Base-by-base conservation (phyloP, 1,284 basidiomycete genomes). In the Cutaneotrichosporon spelunceum region DNA sequence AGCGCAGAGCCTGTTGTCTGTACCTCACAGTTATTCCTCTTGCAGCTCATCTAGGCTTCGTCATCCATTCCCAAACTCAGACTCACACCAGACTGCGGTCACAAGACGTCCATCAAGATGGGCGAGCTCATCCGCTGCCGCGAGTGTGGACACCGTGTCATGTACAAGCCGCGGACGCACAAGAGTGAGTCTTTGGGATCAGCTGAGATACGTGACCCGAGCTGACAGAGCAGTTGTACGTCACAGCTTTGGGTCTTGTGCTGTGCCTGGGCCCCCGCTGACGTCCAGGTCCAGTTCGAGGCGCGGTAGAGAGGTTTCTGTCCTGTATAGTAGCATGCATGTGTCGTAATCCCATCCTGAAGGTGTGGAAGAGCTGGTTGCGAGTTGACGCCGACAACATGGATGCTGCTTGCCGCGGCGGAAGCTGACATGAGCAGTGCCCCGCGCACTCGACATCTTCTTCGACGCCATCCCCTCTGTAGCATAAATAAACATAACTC, bases 151-250 rank as follows among this genome's bases (percentile, higher is more conserved):
- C 95, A 97, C 79, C 87, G 95, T 66, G 94, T 99, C 78, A 96
- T 99, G 92, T 98, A 97, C 83, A 99, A 99, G 82, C 96, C 96
- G 80, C 83, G 95, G 71, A 97, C 94, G 23, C 91, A 87, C 76
- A 84, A 92, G 82, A 96, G 95, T 98, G 76, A 77, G 91, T 87
- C 13, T 33, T 2, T 11, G 14, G 16, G 47, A 54, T 13, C 16
- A 50, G 27, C 48, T 50, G 27, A 30, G 27, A 16, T 49, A 27
- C n/a, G n/a, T 21, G 19, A n/a, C 23, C 5, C 13, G 39, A 44
- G 54, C 59, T 60, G 29, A 60, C 53, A 21, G 23, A 13, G 23
- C 59, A 56, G 54, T 56, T 47, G 54, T 56, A 33, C 30, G 44
- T 34, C 6, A 21, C 29, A 10, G 26, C 24, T 26, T n/a, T 27